Conservation (phyloP, 202 grass and related monocot species). For the Carex arenaria region DNA sequence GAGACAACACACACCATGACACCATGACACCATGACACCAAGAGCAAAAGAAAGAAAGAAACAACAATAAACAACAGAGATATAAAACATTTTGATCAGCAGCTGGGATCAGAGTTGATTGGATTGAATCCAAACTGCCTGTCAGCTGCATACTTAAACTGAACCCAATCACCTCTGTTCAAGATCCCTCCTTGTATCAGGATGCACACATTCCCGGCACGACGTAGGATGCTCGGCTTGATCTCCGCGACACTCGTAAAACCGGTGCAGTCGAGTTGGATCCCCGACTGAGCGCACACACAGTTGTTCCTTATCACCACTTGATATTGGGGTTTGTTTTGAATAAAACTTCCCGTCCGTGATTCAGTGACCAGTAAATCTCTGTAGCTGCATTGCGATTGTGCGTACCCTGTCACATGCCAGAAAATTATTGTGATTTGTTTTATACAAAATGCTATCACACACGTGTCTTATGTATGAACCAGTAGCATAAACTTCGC, state of each 20-base stretch:
- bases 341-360: background rate
- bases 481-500: background rate
- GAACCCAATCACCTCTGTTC: background rate
- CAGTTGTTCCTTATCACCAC: background rate
- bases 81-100: background rate
- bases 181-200: background rate
- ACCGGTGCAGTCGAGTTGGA: background rate
- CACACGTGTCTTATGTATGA: background rate
- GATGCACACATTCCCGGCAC: background rate
- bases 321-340: background rate
- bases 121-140: conserved; percentile 9
- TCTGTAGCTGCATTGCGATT: background rate
- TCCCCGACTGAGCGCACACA: background rate
- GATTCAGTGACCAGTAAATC: conserved; percentile 5
- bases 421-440: background rate
- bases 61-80: background rate
- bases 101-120: background rate
- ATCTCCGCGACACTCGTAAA: background rate
- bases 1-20: too few relatives aligned
- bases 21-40: too few relatives aligned
- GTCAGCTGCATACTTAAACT: conserved; percentile 11
- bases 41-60: background rate
- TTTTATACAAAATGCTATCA: background rate
- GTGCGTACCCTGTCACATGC: background rate
- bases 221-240: background rate